phyloP scores from a whole-genome alignment of 176 grass and related monocot species.

The Luzula sylvatica region DNA sequence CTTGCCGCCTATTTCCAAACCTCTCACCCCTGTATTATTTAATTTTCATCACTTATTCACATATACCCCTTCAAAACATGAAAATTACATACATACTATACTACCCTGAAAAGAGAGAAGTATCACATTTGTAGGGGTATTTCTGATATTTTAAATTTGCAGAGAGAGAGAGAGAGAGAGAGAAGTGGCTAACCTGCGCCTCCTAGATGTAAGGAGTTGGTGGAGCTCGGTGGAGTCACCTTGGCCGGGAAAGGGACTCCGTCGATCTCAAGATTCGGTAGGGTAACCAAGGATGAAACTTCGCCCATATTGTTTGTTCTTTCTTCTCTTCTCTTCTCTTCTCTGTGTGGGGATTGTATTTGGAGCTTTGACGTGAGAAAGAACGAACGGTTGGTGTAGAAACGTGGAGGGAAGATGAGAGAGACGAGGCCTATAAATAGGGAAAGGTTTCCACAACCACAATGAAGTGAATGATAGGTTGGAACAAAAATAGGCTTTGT shows the following conservation, averaged over 20 bases:
- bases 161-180: neutral
- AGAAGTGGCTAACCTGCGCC: slow-evolving; percentile 6
- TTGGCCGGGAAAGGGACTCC: slow-evolving; percentile 2
- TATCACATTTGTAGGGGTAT: neutral
- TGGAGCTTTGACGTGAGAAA: too few species aligned
- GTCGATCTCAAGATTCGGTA: neutral
- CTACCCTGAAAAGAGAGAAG: neutral
- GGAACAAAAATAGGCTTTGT: too few species aligned
- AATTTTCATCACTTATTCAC: neutral
- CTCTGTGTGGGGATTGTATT: too few species aligned
- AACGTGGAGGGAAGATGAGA: too few species aligned
- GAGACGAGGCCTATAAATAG: too few species aligned
- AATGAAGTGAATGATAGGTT: too few species aligned
- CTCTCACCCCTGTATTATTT: slow-evolving; percentile 37
- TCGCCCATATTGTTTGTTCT: neutral
- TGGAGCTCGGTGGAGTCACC: neutral
- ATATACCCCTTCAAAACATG: neutral
- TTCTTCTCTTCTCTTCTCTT: neutral
- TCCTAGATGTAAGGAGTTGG: neutral
- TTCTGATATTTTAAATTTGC: neutral
- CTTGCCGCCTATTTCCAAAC: slow-evolving; percentile 52
- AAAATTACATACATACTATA: too few species aligned
- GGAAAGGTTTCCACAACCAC: too few species aligned
- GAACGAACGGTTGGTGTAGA: too few species aligned
- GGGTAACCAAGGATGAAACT: neutral